A percentile compares a stretch with the other conserved stretches of the same genome.
Conservation (phyloP, 129 eudicot genomes). For the Pittosporum tobira region DNA sequence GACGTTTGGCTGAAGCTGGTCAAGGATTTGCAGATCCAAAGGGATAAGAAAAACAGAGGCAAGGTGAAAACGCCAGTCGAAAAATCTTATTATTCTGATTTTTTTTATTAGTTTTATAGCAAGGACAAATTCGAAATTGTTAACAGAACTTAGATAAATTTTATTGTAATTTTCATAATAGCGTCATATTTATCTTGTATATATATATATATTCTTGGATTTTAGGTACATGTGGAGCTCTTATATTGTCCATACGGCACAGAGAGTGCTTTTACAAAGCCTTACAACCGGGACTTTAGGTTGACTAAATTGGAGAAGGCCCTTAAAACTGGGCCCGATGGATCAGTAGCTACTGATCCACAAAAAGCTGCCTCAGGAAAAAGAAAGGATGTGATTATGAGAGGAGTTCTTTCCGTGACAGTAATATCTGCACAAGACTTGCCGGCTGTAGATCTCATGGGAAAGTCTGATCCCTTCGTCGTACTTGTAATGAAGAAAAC, state of each 20-base stretch:
- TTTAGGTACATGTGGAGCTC: slow-evolving; percentile 95
- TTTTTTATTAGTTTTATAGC: background rate
- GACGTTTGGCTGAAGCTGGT: slow-evolving; percentile 79
- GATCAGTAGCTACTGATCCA: slow-evolving; percentile 23
- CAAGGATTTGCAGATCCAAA: slow-evolving; percentile 68
- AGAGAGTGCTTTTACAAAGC: slow-evolving; percentile 38
- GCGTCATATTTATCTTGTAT: background rate
- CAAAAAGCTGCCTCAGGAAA: slow-evolving; percentile 31
- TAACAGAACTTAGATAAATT: too few relatives aligned
- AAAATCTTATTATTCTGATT: background rate
- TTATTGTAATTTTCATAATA: too few relatives aligned
- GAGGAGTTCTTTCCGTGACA: slow-evolving; percentile 97
- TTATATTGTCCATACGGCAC: slow-evolving; percentile 66
- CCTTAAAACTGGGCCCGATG: slow-evolving; percentile 45
- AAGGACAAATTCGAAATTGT: too few relatives aligned
- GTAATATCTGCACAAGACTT: slow-evolving; percentile 72
- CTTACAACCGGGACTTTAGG: slow-evolving; percentile 48
- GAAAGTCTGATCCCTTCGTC: slow-evolving; percentile 94
- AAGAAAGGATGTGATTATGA: slow-evolving; percentile 63
- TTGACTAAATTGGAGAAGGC: slow-evolving; percentile 72
- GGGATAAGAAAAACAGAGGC: slow-evolving; percentile 78
- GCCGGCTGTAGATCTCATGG: slow-evolving; percentile 69
- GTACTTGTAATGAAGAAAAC: slow-evolving; percentile 70
- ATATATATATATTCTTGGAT: slow-evolving; percentile 6
- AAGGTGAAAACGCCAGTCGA: slow-evolving; percentile 32